Conservation (phyloP, 345 rosid species). For the Populus nigra region DNA sequence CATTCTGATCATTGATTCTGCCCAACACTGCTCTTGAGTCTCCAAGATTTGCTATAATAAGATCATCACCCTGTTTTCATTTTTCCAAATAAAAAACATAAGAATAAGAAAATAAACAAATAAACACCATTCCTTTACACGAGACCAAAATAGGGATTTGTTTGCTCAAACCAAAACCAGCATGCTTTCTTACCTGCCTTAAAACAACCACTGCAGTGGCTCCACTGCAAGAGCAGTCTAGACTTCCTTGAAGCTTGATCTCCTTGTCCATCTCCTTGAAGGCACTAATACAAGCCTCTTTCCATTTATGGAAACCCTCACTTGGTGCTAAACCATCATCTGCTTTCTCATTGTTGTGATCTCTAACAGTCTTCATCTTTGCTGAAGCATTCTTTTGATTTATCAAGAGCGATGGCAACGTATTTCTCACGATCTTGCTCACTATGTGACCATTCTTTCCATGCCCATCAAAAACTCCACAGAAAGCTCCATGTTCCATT, state of each 20-base stretch:
- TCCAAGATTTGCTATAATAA: constrained; percentile 80
- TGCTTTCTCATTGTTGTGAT: background rate
- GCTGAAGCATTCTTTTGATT: constrained; percentile 44
- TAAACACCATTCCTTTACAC: background rate
- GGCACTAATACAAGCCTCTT: constrained; percentile 43
- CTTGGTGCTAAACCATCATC: constrained; percentile 9
- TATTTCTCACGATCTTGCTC: constrained; percentile 64
- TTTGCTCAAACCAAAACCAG: background rate
- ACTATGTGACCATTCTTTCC: constrained; percentile 71
- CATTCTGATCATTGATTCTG: constrained; percentile 44
- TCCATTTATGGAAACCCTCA: constrained; percentile 34
- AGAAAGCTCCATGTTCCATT: constrained; percentile 48
- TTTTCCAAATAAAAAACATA: background rate
- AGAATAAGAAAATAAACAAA: background rate
- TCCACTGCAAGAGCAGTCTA: constrained; percentile 74
- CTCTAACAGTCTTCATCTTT: background rate
- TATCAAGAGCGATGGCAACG: constrained; percentile 55
- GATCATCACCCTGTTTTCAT: constrained; percentile 53
- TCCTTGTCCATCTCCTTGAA: constrained; percentile 69
- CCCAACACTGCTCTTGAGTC: constrained; percentile 85
- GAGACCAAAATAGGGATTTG: background rate
- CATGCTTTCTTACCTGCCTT: constrained; percentile 40
- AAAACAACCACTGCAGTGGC: constrained; percentile 74
- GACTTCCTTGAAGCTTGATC: constrained; percentile 52
- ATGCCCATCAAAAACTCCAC: constrained; percentile 90